Evolutionary conservation across 176 grass and related monocot genomes (phyloP), one percentile per base, ranked within the genome.

Genomic region (Alopecurus myosuroides): DNA sequence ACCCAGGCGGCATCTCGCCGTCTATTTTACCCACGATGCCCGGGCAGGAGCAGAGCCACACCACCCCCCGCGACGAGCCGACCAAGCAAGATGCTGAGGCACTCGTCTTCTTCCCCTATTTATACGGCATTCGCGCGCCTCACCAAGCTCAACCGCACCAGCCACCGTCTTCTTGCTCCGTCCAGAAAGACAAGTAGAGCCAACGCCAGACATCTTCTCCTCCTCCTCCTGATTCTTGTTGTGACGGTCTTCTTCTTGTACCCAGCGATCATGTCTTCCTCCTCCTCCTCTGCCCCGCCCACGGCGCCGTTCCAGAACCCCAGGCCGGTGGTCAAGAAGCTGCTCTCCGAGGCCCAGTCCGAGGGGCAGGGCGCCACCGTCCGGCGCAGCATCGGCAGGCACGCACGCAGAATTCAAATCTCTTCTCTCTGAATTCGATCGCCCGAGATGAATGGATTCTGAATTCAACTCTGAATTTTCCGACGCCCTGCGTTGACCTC

Each of bases 341-440:
- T 97, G 31, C 83, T 94, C 22, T 82, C 92, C 25, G 87, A 90
- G 83, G 71, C 92, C 30, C 92, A 97, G 88, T 57, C 87, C 12
- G 94, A 97, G 80, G 94, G 94, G 2, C 53, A 82, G 31, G 95
- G 95, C 42, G 94, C 92, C 79, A 94, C 67, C 57, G 89, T 97
- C 76, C 70, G 94, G 19, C 85, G 92, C 53, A 97, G 89, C 87
- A 97, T 97, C 46, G 94, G 94, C 71, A 94, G 94, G 94, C 94
- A 36, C 13, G n/a, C 1, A 50, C 46, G 13, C 4, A 14, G 4
- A 62, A 15, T 1, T 25, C 23, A 13, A 4, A 2, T 13, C 6
- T 13, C 13, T 42, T 34, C 19, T 2, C 33, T 5, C 9, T 25
- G 55, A 57, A 11, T 25, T 37, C 5, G 36, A 36, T 22, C 19